Conservation (phyloP, 345 rosid genomes). For the Trapa bicornis region DNA sequence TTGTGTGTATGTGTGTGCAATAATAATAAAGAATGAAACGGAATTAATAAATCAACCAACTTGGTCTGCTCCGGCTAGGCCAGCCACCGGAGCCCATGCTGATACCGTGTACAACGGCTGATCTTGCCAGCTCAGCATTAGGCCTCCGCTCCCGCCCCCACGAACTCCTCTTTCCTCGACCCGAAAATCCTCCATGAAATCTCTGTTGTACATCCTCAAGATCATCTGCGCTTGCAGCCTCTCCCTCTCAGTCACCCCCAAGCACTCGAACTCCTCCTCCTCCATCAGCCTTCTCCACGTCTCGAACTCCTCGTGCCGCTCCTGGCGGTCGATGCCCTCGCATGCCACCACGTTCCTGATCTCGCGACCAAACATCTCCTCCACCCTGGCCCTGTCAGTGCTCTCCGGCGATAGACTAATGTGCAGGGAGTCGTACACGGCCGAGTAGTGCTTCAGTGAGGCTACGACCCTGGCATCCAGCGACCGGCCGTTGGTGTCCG, state of each 20-base stretch:
- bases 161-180: background rate
- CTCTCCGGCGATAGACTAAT: conserved; percentile 52
- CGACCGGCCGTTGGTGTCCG: conserved; percentile 32
- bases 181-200: background rate
- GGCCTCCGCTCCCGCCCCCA: too few species aligned
- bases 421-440: conserved; percentile 65
- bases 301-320: conserved; percentile 58
- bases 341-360: conserved; percentile 78
- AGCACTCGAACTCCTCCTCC: conserved; percentile 55
- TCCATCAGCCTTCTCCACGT: conserved; percentile 72
- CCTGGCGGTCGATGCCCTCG: conserved; percentile 76
- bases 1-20: too few species aligned
- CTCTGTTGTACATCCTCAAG: conserved; percentile 56
- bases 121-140: too few species aligned
- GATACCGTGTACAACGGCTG: too few species aligned
- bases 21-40: too few species aligned
- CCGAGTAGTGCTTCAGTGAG: conserved; percentile 67
- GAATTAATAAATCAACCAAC: too few species aligned
- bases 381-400: conserved; percentile 31
- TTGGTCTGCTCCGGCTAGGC: too few species aligned
- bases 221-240: conserved; percentile 70
- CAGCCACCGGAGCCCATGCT: too few species aligned
- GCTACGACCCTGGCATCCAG: conserved; percentile 57
- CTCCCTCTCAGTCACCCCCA: conserved; percentile 59
- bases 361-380: conserved; percentile 73